phyloP scores from a whole-genome alignment of 2,329 filamentous ascomycete species.

The Leptographium flavum region DNA sequence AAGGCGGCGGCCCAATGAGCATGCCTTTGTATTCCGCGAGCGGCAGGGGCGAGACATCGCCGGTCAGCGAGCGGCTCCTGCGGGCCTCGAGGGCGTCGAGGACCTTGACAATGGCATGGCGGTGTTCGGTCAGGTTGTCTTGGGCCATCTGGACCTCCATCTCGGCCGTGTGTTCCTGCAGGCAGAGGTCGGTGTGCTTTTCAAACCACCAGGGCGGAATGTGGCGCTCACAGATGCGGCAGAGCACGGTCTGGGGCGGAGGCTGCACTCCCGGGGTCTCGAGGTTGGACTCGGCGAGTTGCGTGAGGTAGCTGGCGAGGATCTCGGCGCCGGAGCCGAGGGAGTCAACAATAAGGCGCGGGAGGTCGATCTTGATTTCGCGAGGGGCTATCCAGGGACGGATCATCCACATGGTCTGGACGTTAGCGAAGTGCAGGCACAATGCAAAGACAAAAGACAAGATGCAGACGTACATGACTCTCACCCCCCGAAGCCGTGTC shows the following conservation, averaged over 20 bases:
- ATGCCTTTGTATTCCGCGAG: slow-evolving; percentile 78
- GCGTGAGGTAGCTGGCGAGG: slow-evolving; percentile 82
- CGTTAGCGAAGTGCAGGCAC: too few species aligned
- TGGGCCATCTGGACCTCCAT: slow-evolving; percentile 97
- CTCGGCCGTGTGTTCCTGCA: slow-evolving; percentile 91
- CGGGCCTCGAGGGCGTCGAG: slow-evolving; percentile 80
- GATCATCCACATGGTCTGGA: slow-evolving; percentile 98
- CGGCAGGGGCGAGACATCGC: slow-evolving; percentile 35
- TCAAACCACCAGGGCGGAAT: slow-evolving; percentile 99
- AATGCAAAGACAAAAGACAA: too few species aligned
- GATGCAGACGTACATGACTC: slow-evolving; percentile 57
- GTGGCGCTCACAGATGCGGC: slow-evolving; percentile 92
- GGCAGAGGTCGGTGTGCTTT: slow-evolving; percentile 90
- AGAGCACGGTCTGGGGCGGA: slow-evolving; percentile 73
- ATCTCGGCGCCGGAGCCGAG: slow-evolving; percentile 90
- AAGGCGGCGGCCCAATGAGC: slow-evolving; percentile 63
- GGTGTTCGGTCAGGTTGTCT: slow-evolving; percentile 81
- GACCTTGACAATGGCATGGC: slow-evolving; percentile 87
- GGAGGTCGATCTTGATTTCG: slow-evolving; percentile 92
- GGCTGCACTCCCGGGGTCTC: slow-evolving; percentile 64
- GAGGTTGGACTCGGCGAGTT: slow-evolving; percentile 68
- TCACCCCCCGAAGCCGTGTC: slow-evolving; percentile 74
- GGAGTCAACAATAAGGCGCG: slow-evolving; percentile 76
- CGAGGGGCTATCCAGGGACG: slow-evolving; percentile 76
- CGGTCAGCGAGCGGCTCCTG: slow-evolving; percentile 46